Conservation (phyloP, 2,329 filamentous ascomycete species). For the Dissoconium aciculare region DNA sequence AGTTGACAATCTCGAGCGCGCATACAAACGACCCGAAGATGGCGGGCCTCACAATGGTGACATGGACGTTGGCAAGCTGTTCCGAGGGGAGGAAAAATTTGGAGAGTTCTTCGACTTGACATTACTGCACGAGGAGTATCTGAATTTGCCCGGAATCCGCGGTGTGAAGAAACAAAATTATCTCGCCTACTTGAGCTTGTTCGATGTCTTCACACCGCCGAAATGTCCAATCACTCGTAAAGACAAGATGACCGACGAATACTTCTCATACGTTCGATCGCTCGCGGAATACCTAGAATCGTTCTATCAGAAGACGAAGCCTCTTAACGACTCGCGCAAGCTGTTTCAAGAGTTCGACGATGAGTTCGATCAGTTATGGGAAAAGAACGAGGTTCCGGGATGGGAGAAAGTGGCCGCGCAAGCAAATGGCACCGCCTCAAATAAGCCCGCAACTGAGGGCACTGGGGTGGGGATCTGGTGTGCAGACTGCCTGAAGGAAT, state of each 20-base stretch:
- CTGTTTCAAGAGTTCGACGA: constrained; percentile 61
- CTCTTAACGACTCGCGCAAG: constrained; percentile 71
- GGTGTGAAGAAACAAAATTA: constrained; percentile 53
- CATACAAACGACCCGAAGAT: constrained; percentile 65
- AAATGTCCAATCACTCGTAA: constrained; percentile 58
- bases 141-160: constrained; percentile 79
- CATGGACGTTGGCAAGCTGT: constrained; percentile 68
- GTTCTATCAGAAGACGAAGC: constrained; percentile 72
- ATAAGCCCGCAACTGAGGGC: constrained; percentile 36
- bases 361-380: constrained; percentile 76
- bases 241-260: constrained; percentile 83
- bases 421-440: constrained; percentile 13
- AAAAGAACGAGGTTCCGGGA: constrained; percentile 59
- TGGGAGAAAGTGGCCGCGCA: constrained; percentile 45
- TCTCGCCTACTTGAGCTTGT: constrained; percentile 80
- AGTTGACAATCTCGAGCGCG: constrained; percentile 84
- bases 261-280: constrained; percentile 75
- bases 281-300: constrained; percentile 72
- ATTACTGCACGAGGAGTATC: constrained; percentile 67
- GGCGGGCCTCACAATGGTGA: constrained; percentile 27
- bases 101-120: constrained; percentile 87
- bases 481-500: constrained; percentile 81
- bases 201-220: constrained; percentile 70
- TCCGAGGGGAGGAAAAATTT: constrained; percentile 88
- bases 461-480: constrained; percentile 68